Percentiles rank a stretch among this genome's conserved stretches.
These are phyloP conservation scores for Trichophyton schoenleinii DNA, from an alignment of 2,329 filamentous ascomycete genomes.

Conservation along the genomic window DNA sequence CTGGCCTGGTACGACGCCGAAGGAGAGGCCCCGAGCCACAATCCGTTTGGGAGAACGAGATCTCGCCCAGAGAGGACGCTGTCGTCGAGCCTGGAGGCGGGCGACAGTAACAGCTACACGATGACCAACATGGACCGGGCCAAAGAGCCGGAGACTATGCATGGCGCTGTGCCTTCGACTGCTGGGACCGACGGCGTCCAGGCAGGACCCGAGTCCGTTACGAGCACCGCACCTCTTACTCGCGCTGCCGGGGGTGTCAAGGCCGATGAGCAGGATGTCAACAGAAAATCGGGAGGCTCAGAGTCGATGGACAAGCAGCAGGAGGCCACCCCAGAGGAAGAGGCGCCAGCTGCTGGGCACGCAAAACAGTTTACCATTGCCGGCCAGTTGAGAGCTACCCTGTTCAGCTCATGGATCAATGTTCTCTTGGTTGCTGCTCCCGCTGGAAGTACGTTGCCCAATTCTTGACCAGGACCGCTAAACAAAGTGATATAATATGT, in stretches of 20 bases:
- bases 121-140: background rate
- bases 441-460: conserved; percentile 43
- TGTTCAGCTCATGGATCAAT: conserved; percentile 81
- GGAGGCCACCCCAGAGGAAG: background rate
- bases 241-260: background rate
- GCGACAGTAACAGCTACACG: conserved; percentile 7
- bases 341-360: background rate
- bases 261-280: background rate
- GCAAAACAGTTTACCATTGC: conserved; percentile 27
- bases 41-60: conserved; percentile 32
- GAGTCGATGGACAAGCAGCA: background rate
- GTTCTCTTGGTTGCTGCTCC: conserved; percentile 66
- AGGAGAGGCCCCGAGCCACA: conserved; percentile 25
- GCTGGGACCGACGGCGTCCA: conserved; percentile 5
- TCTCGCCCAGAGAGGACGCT: conserved; percentile 18
- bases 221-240: background rate
- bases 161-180: conserved; percentile 1
- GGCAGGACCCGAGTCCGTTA: background rate
- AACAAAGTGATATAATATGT: background rate
- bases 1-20: conserved; percentile 33
- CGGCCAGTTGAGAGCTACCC: conserved; percentile 47
- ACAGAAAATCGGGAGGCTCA: background rate
- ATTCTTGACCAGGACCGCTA: background rate
- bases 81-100: conserved; percentile 22
- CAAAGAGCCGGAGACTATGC: conserved; percentile 5